Evolutionary conservation across 2,329 filamentous ascomycete species (phyloP).

Genomic region (Fusarium heterosporum): DNA sequence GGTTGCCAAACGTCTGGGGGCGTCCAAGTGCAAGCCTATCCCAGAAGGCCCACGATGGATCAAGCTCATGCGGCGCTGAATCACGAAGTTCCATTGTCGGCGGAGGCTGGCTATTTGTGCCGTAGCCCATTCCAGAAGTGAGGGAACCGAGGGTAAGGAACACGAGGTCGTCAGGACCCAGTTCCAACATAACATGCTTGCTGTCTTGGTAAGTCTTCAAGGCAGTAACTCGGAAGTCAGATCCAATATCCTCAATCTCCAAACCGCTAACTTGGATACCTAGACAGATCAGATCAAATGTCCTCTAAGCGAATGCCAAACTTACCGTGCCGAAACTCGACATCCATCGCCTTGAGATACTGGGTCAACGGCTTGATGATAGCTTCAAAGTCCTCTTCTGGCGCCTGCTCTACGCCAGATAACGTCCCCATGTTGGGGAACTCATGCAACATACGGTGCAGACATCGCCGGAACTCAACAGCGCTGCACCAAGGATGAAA

Average conservation of each 20-base stretch:
- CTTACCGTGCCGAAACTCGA: slow-evolving; percentile 46
- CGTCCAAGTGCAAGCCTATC: slow-evolving; percentile 40
- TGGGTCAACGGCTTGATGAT: slow-evolving; percentile 45
- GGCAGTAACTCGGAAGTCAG: slow-evolving; percentile 36
- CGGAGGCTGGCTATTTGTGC: slow-evolving; percentile 37
- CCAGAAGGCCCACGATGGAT: slow-evolving; percentile 45
- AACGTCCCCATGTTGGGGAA: slow-evolving; percentile 46
- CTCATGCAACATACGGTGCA: slow-evolving; percentile 46
- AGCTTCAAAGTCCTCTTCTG: slow-evolving; percentile 45
- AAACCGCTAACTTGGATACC: slow-evolving; percentile 44
- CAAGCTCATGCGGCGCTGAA: slow-evolving; percentile 44
- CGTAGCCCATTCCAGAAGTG: slow-evolving; percentile 46
- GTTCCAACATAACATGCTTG: slow-evolving; percentile 20
- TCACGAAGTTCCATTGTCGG: slow-evolving; percentile 46
- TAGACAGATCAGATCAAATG: slow-evolving; percentile 23
- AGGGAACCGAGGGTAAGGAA: slow-evolving; percentile 43
- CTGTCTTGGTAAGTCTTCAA: slow-evolving; percentile 39
- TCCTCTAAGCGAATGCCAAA: not conserved
- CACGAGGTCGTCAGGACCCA: slow-evolving; percentile 34
- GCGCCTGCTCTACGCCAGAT: slow-evolving; percentile 44
- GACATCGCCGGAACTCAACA: slow-evolving; percentile 45
- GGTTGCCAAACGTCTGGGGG: slow-evolving; percentile 42
- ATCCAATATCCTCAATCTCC: slow-evolving; percentile 39
- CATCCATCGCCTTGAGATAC: slow-evolving; percentile 46
- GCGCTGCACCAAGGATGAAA: slow-evolving; percentile 48